These are phyloP conservation scores for Ligustrum vulgare DNA, from an alignment of 257 asterid genomes.

Conservation along the genomic window DNA sequence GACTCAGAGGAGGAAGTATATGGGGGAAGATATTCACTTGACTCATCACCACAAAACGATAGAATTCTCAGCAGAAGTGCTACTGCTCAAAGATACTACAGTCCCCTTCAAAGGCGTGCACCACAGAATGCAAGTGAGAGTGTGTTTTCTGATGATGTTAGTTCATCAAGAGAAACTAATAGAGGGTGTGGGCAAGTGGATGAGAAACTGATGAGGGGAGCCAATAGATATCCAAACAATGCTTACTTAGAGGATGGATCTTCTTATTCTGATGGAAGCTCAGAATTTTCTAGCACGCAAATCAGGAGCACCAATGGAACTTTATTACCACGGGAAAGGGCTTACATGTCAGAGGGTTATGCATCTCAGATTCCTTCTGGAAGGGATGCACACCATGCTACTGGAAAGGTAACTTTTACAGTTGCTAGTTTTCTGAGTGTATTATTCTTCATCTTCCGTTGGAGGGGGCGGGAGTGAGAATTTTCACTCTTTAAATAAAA, in stretches of 20 bases:
- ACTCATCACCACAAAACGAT: slow-evolving; percentile 48
- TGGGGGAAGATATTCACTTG: slow-evolving; percentile 45
- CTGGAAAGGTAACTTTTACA: slow-evolving; percentile 28
- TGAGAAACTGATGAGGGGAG: slow-evolving; percentile 34
- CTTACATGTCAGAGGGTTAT: slow-evolving; percentile 29
- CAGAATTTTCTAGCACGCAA: slow-evolving; percentile 50
- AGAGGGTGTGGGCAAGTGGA: slow-evolving; percentile 34
- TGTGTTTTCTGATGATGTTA: slow-evolving; percentile 38
- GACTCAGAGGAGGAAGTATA: slow-evolving; percentile 46
- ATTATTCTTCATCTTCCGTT: neutral
- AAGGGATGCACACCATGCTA: slow-evolving; percentile 22
- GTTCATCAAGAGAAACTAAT: slow-evolving; percentile 48
- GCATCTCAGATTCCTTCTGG: slow-evolving; percentile 30
- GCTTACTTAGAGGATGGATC: slow-evolving; percentile 47
- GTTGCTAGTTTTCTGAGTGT: neutral
- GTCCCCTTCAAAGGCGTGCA: slow-evolving; percentile 25
- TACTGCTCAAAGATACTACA: slow-evolving; percentile 25
- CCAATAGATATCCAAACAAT: slow-evolving; percentile 32
- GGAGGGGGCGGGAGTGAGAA: neutral
- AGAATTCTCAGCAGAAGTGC: slow-evolving; percentile 31
- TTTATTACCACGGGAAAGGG: slow-evolving; percentile 25
- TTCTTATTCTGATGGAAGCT: slow-evolving; percentile 50
- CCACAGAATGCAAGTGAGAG: slow-evolving; percentile 42
- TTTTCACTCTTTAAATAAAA: neutral
- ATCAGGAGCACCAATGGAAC: slow-evolving; percentile 31